Base-by-base conservation (phyloP, 768 basidiomycete species). In the Strobilomyces echinocephalus region DNA sequence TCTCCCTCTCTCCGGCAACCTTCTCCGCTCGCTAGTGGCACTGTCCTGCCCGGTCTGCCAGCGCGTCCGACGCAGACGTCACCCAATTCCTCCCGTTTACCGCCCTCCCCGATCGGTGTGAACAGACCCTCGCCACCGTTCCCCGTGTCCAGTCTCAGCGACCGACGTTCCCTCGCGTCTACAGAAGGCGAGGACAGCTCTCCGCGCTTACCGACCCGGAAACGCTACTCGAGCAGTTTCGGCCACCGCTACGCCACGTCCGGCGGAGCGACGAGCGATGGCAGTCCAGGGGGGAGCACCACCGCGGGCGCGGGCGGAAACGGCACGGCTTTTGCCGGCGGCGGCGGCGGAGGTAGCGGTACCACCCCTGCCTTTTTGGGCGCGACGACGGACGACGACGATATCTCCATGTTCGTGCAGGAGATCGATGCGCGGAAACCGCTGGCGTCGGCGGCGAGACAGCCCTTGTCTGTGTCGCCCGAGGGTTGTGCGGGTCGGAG, bases 151-250 rank as follows among this genome's bases (percentile, higher is more conserved):
- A 75, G 72, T 55, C 60, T 78, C 15, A 70, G 76, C 8, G 74
- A 74, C 49, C 63, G 74, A n/a, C 67, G 74, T 4, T 75, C 74
- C 21, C 61, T 72, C n/a, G 53, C 59, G 6, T 71, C 69, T n/a
- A 59, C 62, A 15, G 71, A 72, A 54, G 73, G 68, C 11, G 71
- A 64, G n/a, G 72, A 72, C 21, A 60, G 58, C 28, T 63, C 66
- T 20, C 61, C 66, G 10, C 61, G 66, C 11, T 24, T 62, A 1
- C 65, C 65, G 46, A 10, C 59, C 28, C 73, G 82, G 36, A 87
- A 85, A 66, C 74, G 87, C 8, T 91, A 89, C 71, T 87, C 85
- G 42, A 88, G 85, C 59, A 87, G 83, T 55, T 91, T 91, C 64
- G 82, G 85, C 10, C 83, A 90, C 66, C 77, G 88, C 41, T 87